A percentile compares a stretch with the other conserved stretches of the same genome.
These are phyloP conservation scores for Solanum tarapatanum DNA, from an alignment of 257 asterid species.

Conservation along the genomic window DNA sequence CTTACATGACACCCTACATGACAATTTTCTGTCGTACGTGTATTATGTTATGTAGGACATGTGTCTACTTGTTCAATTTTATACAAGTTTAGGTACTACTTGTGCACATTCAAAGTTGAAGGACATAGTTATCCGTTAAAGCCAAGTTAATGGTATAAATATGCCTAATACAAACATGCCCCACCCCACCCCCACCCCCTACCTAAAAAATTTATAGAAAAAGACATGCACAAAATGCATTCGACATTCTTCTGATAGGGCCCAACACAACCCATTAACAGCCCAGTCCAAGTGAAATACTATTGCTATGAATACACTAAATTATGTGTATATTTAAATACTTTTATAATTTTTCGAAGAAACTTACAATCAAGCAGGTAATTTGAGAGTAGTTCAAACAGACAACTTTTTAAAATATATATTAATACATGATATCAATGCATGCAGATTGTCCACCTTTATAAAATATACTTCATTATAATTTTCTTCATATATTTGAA, in stretches of 20 bases:
- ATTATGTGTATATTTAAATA: neutral
- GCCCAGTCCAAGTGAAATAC: neutral
- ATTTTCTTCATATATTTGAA: neutral
- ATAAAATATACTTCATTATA: neutral
- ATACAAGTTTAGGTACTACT: too few species aligned
- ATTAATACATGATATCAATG: neutral
- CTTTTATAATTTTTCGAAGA: neutral
- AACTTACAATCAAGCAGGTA: neutral
- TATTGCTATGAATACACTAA: neutral
- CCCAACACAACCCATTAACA: neutral
- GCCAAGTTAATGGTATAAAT: too few species aligned
- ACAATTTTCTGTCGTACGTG: too few species aligned
- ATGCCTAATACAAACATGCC: too few species aligned
- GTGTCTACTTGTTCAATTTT: too few species aligned
- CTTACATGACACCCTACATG: too few species aligned
- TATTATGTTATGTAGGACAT: too few species aligned
- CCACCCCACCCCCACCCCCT: too few species aligned
- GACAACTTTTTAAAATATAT: neutral
- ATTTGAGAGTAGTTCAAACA: neutral
- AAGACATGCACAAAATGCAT: neutral
- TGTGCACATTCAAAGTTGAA: too few species aligned
- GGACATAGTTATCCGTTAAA: too few species aligned
- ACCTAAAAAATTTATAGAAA: too few species aligned
- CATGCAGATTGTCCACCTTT: neutral
- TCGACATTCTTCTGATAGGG: neutral